These are phyloP conservation scores for Collybiopsis luxurians DNA, from an alignment of 768 basidiomycete genomes.

Conservation along the genomic window DNA sequence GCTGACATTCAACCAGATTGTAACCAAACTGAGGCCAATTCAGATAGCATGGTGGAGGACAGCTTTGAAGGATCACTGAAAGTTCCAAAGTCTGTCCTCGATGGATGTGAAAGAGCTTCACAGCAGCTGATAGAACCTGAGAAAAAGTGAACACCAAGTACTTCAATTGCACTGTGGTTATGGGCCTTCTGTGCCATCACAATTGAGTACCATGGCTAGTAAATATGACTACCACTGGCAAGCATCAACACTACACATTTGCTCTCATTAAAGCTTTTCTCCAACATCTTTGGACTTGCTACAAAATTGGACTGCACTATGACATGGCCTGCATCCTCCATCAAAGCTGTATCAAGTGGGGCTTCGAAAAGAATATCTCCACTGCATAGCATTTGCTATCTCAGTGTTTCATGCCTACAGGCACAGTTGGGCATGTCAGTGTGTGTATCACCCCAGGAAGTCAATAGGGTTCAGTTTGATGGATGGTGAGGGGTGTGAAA, in stretches of 20 bases:
- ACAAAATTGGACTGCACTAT: conserved; percentile 26
- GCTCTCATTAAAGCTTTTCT: conserved; percentile 29
- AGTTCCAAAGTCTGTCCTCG: conserved; percentile 24
- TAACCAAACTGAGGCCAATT: too few relatives aligned
- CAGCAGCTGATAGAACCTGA: conserved; percentile 22
- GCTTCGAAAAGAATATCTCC: conserved; percentile 19
- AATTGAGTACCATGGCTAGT: conserved; percentile 30
- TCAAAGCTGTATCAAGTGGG: conserved; percentile 21
- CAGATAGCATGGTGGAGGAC: neutral
- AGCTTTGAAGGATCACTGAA: conserved; percentile 18
- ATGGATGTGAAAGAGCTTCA: conserved; percentile 31
- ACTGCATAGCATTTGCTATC: conserved; percentile 22
- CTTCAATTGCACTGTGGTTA: conserved; percentile 30
- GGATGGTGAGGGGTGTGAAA: too few relatives aligned
- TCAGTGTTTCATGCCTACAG: conserved; percentile 38
- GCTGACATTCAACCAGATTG: conserved; percentile 10
- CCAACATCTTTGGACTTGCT: conserved; percentile 23
- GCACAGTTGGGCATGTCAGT: conserved; percentile 25
- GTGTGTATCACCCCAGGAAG: too few relatives aligned
- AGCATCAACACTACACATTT: conserved; percentile 30
- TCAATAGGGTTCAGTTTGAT: too few relatives aligned
- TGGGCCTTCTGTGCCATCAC: conserved; percentile 35
- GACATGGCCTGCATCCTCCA: conserved; percentile 35
- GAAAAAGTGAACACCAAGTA: conserved; percentile 24
- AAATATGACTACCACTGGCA: conserved; percentile 31